Base-by-base conservation (phyloP, 306 rosid genomes). In the Cicer yamashitae region DNA sequence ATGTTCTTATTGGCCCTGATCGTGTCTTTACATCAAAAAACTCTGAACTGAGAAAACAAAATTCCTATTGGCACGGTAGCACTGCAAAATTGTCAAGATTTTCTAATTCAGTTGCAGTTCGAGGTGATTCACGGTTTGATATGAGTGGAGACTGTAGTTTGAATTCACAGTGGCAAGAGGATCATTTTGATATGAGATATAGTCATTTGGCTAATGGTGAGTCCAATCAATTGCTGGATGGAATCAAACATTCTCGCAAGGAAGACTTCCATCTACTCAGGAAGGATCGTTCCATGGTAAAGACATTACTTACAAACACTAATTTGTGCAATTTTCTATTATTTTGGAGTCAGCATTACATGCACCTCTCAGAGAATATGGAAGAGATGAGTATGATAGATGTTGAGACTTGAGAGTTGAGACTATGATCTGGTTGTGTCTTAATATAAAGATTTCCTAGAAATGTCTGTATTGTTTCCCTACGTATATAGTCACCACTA, bases 41-140 rank as follows among this genome's bases (percentile, higher is more conserved):
- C 64, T 73, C 78, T 51, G 89, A 73, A 22, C 74, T 80, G 76
- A 83, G 92, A 62, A 84, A 74, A 69, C 92, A 86, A 76, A 81
- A 40, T 37, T 84, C 94, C 30, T 68, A 3, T 13, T 48, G 74
- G 82, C 77, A 83, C 7, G 75, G 72, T 65, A 80, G 87, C 18
- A 65, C 78, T 7, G 78, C 78, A 52, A 84, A 86, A 39, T 67
- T 89, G 7, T 87, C 92, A 40, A 82, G 83, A 78, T 88, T 84
- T 84, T 88, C 97, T 53, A 90, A 75, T 81, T 92, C 96, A 1
- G 82, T 87, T 41, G 88, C 90, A 20, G 77, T 34, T 59, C 86
- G 84, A 65, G 86, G 87, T 65, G 87, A 63, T 75, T 90, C 85
- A 12, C 76, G 25, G 57, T 84, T 87, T 59, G 89, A 77, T 45